Conservation (phyloP, 148 eudicot species). For the Dianthus caryophyllus region DNA sequence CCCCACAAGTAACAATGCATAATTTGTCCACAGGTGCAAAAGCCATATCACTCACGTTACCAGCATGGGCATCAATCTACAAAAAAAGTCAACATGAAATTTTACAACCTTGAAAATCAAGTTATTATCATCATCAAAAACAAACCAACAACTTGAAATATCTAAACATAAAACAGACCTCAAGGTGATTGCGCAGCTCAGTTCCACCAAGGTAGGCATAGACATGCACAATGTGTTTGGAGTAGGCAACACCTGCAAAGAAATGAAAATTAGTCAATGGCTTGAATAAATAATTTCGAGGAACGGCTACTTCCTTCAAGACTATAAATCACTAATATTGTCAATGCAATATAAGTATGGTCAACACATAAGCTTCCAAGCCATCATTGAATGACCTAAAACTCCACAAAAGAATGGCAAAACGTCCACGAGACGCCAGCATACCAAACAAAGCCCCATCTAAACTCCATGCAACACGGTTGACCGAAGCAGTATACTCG, state of each 20-base stretch:
- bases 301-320: conserved; percentile 1
- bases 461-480: conserved; percentile 88
- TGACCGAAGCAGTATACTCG: conserved; percentile 72
- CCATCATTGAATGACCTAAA: neutral
- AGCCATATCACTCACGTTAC: conserved; percentile 86
- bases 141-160: neutral
- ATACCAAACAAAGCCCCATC: conserved; percentile 85
- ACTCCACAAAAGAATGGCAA: neutral
- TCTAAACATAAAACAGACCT: conserved; percentile 41
- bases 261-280: conserved; percentile 10
- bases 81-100: neutral
- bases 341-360: neutral
- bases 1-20: conserved; percentile 86
- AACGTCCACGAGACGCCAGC: conserved; percentile 14
- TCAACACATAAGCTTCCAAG: neutral
- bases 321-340: neutral
- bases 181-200: conserved; percentile 61
- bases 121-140: neutral
- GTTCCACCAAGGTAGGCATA: conserved; percentile 58
- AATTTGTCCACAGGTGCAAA: conserved; percentile 69
- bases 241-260: conserved; percentile 77
- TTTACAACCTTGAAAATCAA: neutral
- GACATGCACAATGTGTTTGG: conserved; percentile 72
- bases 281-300: neutral
- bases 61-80: conserved; percentile 92